Percentiles rank a stretch among this genome's conserved stretches.
phyloP scores from a whole-genome alignment of 148 eudicot genomes.

The Pouteria glomerata region DNA sequence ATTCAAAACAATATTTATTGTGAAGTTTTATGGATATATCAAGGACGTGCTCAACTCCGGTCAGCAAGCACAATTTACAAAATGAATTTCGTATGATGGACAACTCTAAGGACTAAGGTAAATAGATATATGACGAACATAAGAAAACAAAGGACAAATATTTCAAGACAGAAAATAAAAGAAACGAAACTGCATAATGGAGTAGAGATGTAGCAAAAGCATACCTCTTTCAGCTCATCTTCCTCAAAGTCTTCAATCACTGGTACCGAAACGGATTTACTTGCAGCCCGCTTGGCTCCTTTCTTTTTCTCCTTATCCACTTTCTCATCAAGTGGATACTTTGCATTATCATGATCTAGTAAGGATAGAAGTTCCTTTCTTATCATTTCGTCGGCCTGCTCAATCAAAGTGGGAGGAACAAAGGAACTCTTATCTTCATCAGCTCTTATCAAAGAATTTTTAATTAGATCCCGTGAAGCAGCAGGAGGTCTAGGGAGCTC shows the following conservation, averaged over 20 bases:
- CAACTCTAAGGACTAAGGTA: background rate
- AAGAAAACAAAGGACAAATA: background rate
- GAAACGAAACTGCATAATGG: no score
- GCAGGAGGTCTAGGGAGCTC: slow-evolving; percentile 96
- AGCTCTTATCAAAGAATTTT: slow-evolving; percentile 65
- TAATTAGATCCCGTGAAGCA: slow-evolving; percentile 70
- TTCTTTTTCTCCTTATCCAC: slow-evolving; percentile 83
- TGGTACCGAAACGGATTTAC: slow-evolving; percentile 43
- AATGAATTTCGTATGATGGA: background rate
- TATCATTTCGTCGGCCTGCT: slow-evolving; percentile 91
- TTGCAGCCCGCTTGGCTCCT: slow-evolving; percentile 60
- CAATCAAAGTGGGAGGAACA: slow-evolving; percentile 88
- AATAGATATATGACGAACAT: background rate
- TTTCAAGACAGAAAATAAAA: no score
- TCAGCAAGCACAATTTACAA: background rate
- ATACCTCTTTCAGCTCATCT: slow-evolving; percentile 76
- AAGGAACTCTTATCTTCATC: slow-evolving; percentile 96
- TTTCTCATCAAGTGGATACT: slow-evolving; percentile 83
- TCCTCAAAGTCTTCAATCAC: slow-evolving; percentile 82
- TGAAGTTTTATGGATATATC: background rate
- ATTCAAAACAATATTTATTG: background rate
- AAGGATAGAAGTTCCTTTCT: slow-evolving; percentile 79
- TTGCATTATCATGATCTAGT: slow-evolving; percentile 91
- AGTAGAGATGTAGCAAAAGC: slow-evolving; percentile 5
- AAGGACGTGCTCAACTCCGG: background rate